Conservation (phyloP, 805 yeast species). For the Wickerhamiella occidentalis region DNA sequence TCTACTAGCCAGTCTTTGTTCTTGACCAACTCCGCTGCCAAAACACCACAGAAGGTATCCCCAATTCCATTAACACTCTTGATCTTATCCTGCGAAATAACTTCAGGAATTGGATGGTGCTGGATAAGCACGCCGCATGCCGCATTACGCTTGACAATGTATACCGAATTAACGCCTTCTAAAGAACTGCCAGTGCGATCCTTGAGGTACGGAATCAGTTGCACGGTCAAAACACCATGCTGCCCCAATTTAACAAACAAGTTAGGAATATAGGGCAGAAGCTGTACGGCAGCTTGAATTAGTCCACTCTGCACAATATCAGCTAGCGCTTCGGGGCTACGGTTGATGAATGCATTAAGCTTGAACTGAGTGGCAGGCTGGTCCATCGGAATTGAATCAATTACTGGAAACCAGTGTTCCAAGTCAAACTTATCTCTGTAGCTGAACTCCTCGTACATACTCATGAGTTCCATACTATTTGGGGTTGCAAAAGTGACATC, state of each 20-base stretch:
- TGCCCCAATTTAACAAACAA: conserved; percentile 56
- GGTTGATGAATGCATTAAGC: conserved; percentile 20
- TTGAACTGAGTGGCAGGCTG: conserved; percentile 23
- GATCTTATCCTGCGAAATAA: conserved; percentile 31
- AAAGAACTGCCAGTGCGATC: conserved; percentile 22
- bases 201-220: conserved; percentile 25
- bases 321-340: conserved; percentile 22
- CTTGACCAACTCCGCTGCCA: conserved; percentile 35
- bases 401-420: conserved; percentile 61
- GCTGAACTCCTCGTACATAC: conserved; percentile 41
- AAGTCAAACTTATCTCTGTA: conserved; percentile 37
- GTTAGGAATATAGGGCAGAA: conserved; percentile 64
- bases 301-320: conserved; percentile 27
- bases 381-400: conserved; percentile 45
- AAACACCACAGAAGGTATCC: conserved; percentile 60
- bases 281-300: conserved; percentile 54
- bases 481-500: conserved; percentile 46
- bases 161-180: conserved; percentile 18
- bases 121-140: conserved; percentile 47
- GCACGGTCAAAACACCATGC: conserved; percentile 43
- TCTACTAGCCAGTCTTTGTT: conserved; percentile 26
- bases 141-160: conserved; percentile 17
- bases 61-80: conserved; percentile 82
- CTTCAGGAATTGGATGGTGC: conserved; percentile 39
- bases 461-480: conserved; percentile 47